These are phyloP conservation scores for Trifolium subterraneum DNA, from an alignment of 306 rosid genomes.

Conservation along the genomic window DNA sequence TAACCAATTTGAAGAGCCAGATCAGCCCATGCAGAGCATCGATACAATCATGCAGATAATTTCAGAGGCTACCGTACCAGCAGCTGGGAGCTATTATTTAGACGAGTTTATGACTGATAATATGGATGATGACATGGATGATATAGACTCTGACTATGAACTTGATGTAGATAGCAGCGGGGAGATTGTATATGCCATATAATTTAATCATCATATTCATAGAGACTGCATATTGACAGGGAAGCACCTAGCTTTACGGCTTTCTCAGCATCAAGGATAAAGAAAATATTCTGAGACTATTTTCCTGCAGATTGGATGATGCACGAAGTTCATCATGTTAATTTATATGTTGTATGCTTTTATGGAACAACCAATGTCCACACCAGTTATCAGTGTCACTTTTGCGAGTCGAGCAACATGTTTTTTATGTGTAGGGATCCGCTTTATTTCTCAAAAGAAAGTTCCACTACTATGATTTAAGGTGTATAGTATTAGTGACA, in stretches of 20 bases:
- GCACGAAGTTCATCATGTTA: constrained; percentile 25
- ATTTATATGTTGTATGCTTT: constrained; percentile 40
- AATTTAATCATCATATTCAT: constrained; percentile 35
- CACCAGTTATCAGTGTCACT: constrained; percentile 15
- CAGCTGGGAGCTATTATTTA: constrained; percentile 62
- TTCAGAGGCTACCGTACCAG: constrained; percentile 90
- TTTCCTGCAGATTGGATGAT: constrained; percentile 37
- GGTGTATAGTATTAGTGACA: neutral
- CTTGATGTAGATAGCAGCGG: constrained; percentile 94
- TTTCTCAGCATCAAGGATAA: constrained; percentile 30
- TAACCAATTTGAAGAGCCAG: constrained; percentile 82
- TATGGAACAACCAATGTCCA: constrained; percentile 7
- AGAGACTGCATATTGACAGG: constrained; percentile 20
- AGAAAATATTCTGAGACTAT: constrained; percentile 22
- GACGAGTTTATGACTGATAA: constrained; percentile 54
- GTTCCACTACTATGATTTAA: neutral
- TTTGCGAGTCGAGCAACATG: neutral
- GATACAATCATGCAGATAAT: constrained; percentile 91
- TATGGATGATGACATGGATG: constrained; percentile 80
- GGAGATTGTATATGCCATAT: constrained; percentile 90
- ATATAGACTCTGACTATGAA: constrained; percentile 74
- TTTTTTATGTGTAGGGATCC: neutral
- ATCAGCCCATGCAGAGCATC: constrained; percentile 86
- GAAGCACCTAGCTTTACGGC: constrained; percentile 26
- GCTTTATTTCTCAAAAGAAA: neutral